Evolutionary conservation across 441 rosid species (phyloP), one percentile per base, ranked within the genome.

Genomic region (Jatropha podagrica): DNA sequence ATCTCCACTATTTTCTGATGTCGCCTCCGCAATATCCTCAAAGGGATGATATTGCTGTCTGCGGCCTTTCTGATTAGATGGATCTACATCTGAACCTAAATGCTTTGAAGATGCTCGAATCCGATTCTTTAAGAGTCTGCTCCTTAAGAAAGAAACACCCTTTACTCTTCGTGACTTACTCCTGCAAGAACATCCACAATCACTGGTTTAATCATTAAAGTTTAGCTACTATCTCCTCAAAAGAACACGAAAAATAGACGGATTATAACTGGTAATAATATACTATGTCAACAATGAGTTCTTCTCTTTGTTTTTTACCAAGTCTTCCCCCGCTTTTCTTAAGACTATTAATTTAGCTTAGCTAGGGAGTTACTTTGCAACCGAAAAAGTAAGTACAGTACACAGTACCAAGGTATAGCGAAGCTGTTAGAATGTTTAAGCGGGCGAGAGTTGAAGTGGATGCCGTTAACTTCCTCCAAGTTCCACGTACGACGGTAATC

Each of bases 1-100:
- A 65, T 85, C 93, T 69, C 68, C 87, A 42, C 70, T 65, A 67
- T 65, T 87, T 71, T 78, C 80, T 27, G 89, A 85, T 2, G 76
- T 72, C 17, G 87, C 79, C 65, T 85, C 89, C 15, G 82, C 86
- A 65, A 94, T 84, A n/a, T 92, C 98, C 88, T 96, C 99, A 71
- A 84, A 92, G 2, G 97, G 98, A 84, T 96, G 97, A 82, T 92
- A 94, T 32, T 72, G 80, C 4, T 81, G 55, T 79, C 77, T 82
- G 20, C 83, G 85, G 64, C 83, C 87, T 65, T 83, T 89, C 80
- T 75, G 82, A 79, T 88, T 89, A 5, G 82, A 72, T 61, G 98
- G 89, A 85, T 89, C 95, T 14, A 89, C 86, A 27, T 88, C 88
- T 0, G 95, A 87, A 48, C 86, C 88, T 67, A 90, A 79, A 70